Evolutionary conservation across 1,284 basidiomycete genomes (phyloP).

Genomic region (Apiotrichum laibachii): DNA sequence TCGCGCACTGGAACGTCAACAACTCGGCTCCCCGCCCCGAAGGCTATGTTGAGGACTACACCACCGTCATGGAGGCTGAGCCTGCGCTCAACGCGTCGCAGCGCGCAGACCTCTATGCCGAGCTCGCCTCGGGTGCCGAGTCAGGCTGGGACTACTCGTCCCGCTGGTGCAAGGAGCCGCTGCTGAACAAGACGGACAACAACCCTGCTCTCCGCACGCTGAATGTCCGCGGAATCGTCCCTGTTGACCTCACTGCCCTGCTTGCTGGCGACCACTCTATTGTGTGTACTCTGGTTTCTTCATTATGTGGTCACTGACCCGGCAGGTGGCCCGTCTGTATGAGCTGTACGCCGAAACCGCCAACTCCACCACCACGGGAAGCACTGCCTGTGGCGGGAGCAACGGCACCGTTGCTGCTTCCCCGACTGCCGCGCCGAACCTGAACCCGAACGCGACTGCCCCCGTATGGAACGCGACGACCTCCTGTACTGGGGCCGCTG

Average conservation of each 20-base stretch:
- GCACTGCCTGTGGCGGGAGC: too few relatives aligned
- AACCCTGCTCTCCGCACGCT: constrained; percentile 64
- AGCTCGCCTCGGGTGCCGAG: constrained; percentile 84
- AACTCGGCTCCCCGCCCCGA: constrained; percentile 89
- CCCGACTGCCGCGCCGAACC: neutral
- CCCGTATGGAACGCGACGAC: neutral
- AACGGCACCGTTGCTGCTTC: neutral
- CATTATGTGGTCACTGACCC: neutral
- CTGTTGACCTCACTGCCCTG: constrained; percentile 79
- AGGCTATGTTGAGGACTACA: constrained; percentile 64
- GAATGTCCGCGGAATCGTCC: constrained; percentile 67
- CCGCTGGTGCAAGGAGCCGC: constrained; percentile 57
- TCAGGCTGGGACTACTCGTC: constrained; percentile 56
- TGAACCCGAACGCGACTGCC: constrained; percentile 1
- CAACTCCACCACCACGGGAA: too few relatives aligned
- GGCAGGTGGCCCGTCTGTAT: constrained; percentile 65
- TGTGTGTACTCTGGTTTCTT: constrained; percentile 56
- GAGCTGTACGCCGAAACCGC: constrained; percentile 30
- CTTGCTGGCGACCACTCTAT: constrained; percentile 56
- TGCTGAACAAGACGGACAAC: constrained; percentile 53
- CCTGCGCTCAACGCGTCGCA: constrained; percentile 63
- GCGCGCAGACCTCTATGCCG: constrained; percentile 71
- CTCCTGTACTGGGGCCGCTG: too few relatives aligned
- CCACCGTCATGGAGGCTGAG: constrained; percentile 64
- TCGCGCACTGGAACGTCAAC: constrained; percentile 69